Base-by-base conservation (phyloP, 345 rosid species). In the Microcos paniculata region DNA sequence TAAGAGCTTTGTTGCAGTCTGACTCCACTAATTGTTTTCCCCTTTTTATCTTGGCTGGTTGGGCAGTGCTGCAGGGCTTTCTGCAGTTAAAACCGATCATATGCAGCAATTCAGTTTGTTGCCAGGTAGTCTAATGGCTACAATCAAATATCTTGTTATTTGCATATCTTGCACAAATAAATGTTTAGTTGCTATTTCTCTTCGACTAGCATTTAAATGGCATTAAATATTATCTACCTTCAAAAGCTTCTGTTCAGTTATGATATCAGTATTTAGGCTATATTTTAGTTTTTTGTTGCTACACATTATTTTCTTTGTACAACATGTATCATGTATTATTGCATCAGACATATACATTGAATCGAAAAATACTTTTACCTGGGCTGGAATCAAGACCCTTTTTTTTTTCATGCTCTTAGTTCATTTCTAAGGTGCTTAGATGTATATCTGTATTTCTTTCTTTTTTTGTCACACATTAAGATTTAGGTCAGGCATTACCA, bases 81-180 rank as follows among this genome's bases (percentile, higher is more conserved):
- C 76, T 38, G 85, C 81, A 66, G 80, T 82, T 70, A 77, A 80
- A 66, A 31, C 75, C 53, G 91, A 87, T 83, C 93, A 87, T 80
- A 16, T 76, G 73, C 86, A 93, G 63, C 33, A 55, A 71, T 88
- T 90, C 76, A 85, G 77, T 78, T 83, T 89, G 81, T 83, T 95
- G 70, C 99, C 99, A 79, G 99, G 99, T 93, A 83, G 14, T 45
- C 67, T 75, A 40, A 43, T 12, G 45, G 43, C 73, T n/a, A 70
- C 59, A 19, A 3, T 68, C 31, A 51, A n/a, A 31, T 42, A 33
- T 24, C 45, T 63, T 46, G 26, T 30, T 63, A 38, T 71, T n/a
- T 71, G 61, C 74, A 56, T 61, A 28, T 51, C 14, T 2, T 33
- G 38, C 23, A 38, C 33, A 67, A 31, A 26, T 26, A 45, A 3